A percentile compares a stretch with the other conserved stretches of the same genome.
Conservation (phyloP, 768 basidiomycete species). For the Candolleomyces aberdarensis region DNA sequence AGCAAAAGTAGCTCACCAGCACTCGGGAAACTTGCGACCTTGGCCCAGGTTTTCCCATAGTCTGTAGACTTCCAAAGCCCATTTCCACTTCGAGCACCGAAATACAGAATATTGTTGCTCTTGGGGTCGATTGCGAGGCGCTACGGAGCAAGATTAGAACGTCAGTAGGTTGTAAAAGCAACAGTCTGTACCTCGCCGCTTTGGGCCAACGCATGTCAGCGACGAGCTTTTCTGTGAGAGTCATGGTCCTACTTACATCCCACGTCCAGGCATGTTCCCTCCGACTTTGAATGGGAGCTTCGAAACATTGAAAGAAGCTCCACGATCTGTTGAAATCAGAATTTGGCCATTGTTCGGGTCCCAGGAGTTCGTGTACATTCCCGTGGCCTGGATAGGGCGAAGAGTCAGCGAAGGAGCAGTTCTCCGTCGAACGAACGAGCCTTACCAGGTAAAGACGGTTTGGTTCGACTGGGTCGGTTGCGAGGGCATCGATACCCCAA, state of each 20-base stretch:
- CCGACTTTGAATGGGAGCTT: conserved; percentile 63
- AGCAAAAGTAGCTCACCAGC: conserved; percentile 36
- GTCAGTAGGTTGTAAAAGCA: background rate
- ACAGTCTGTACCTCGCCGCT: background rate
- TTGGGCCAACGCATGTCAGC: no score
- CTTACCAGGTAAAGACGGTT: conserved; percentile 50
- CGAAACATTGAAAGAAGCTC: conserved; percentile 51
- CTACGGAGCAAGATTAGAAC: conserved; percentile 21
- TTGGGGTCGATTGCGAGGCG: conserved; percentile 64
- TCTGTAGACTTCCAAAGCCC: conserved; percentile 67
- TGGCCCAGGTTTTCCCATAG: conserved; percentile 54
- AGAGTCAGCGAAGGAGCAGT: background rate
- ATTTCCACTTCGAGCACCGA: conserved; percentile 62
- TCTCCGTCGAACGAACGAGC: background rate
- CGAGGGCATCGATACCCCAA: conserved; percentile 61
- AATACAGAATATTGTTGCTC: conserved; percentile 56
- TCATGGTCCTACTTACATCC: conserved; percentile 37
- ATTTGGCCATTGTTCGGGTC: conserved; percentile 64
- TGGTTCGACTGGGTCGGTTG: conserved; percentile 58
- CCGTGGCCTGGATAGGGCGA: conserved; percentile 38
- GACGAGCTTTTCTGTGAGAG: background rate
- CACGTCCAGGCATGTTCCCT: conserved; percentile 69
- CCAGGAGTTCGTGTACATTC: conserved; percentile 62
- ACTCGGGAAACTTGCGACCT: conserved; percentile 58
- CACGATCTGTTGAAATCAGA: conserved; percentile 55